Evolutionary conservation across 2,329 filamentous ascomycete species (phyloP).

Genomic region (Calycina herbarum): DNA sequence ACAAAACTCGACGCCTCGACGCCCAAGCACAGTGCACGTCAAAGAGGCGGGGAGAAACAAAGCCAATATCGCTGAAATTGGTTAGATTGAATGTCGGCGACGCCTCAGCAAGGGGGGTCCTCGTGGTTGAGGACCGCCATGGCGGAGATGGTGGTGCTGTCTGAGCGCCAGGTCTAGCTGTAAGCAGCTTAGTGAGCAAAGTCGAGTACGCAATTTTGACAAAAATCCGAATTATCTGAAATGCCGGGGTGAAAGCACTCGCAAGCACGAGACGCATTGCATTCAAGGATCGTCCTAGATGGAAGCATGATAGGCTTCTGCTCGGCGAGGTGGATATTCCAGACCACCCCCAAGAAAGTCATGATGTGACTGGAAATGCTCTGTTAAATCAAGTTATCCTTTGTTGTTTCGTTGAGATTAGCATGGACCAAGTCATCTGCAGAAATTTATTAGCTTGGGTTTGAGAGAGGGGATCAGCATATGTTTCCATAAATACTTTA

Average conservation of each 20-base stretch:
- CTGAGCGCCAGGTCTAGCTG: not conserved
- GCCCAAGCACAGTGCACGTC: not conserved
- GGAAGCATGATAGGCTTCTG: not conserved
- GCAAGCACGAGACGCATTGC: not conserved
- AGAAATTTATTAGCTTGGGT: not conserved
- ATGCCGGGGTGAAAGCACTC: not conserved
- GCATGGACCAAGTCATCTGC: not conserved
- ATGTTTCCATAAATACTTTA: not conserved
- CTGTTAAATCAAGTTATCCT: not conserved
- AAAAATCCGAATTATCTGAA: not conserved
- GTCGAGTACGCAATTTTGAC: constrained; percentile 3
- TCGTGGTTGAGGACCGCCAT: constrained; percentile 5
- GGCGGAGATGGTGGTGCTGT: not conserved
- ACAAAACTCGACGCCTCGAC: constrained; percentile 1
- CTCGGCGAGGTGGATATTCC: not conserved
- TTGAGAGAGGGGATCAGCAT: not conserved
- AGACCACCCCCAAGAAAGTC: not conserved
- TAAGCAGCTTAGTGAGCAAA: not conserved
- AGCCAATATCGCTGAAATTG: not conserved
- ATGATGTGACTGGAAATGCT: not conserved
- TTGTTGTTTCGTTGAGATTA: not conserved
- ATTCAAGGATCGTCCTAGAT: not conserved
- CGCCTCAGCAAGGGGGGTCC: constrained; percentile 2
- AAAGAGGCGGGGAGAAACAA: constrained; percentile 1
- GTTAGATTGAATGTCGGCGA: constrained; percentile 1